phyloP scores from a whole-genome alignment of 164 flowering plant genomes.

The Echeveria elegans region DNA sequence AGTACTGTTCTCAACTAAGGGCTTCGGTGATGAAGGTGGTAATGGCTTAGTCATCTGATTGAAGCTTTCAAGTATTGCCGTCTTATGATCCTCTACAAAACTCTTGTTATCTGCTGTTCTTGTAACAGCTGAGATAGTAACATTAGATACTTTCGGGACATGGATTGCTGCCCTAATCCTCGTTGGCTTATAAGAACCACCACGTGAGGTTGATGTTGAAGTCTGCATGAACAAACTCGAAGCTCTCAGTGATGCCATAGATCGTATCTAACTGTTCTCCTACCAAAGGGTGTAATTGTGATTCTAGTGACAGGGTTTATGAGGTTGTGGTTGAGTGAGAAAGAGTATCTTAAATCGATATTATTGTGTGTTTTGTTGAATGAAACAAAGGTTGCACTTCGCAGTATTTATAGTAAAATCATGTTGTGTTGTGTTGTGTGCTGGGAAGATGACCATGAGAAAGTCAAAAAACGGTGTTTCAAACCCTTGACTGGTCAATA shows the following conservation, averaged over 20 bases:
- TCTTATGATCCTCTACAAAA: constrained; percentile 5
- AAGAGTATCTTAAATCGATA: neutral
- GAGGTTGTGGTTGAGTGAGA: constrained; percentile 5
- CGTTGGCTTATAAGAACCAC: constrained; percentile 10
- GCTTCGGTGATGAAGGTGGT: constrained; percentile 1
- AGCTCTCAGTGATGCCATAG: constrained; percentile 8
- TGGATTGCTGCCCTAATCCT: constrained; percentile 15
- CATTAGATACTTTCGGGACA: constrained; percentile 12
- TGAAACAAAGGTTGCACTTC: neutral
- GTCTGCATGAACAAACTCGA: neutral
- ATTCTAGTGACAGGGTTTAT: neutral
- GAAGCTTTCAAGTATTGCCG: neutral
- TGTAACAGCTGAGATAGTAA: neutral
- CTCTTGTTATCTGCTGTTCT: neutral
- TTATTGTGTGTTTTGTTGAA: neutral
- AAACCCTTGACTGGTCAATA: neutral
- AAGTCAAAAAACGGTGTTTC: neutral
- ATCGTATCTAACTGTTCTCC: neutral
- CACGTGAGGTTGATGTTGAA: constrained; percentile 7
- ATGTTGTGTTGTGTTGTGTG: neutral
- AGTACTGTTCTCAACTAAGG: neutral
- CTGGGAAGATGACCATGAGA: no score
- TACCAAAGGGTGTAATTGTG: no score
- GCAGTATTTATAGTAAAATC: neutral
- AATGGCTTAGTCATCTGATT: constrained; percentile 7